phyloP scores from a whole-genome alignment of 306 rosid genomes.

The Luffa acutangula region DNA sequence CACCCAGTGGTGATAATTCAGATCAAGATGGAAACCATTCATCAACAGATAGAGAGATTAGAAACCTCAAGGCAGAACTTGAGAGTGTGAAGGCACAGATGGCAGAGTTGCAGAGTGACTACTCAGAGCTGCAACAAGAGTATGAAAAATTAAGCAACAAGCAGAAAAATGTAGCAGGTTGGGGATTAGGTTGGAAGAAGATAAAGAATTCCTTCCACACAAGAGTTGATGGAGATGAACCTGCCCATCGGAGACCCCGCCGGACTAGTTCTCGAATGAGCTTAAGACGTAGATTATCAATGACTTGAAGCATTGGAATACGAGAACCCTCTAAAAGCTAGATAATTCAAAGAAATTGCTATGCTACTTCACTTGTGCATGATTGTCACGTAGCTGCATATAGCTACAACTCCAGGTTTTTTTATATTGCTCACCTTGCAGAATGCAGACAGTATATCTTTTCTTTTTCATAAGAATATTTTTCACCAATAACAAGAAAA shows the following conservation, averaged over 20 bases:
- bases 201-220: constrained; percentile 55
- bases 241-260: constrained; percentile 25
- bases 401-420: not conserved
- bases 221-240: constrained; percentile 43
- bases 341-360: not conserved
- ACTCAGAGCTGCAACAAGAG: constrained; percentile 62
- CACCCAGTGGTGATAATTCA: constrained; percentile 29
- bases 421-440: not conserved
- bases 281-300: constrained; percentile 39
- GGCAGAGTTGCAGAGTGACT: constrained; percentile 65
- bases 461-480: not conserved
- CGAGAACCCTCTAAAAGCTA: constrained; percentile 10
- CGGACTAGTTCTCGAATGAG: constrained; percentile 15
- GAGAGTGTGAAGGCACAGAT: constrained; percentile 50
- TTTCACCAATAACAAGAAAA: not conserved
- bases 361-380: constrained; percentile 3
- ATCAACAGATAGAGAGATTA: constrained; percentile 34
- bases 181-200: constrained; percentile 68
- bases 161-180: constrained; percentile 36
- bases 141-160: constrained; percentile 43
- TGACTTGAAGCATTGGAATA: constrained; percentile 25
- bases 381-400: not conserved
- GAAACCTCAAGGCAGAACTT: constrained; percentile 59
- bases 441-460: not conserved
- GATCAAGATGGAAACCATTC: constrained; percentile 46